Evolutionary conservation across 805 yeast species (phyloP).

Genomic region (Metschnikowia henanensis): DNA sequence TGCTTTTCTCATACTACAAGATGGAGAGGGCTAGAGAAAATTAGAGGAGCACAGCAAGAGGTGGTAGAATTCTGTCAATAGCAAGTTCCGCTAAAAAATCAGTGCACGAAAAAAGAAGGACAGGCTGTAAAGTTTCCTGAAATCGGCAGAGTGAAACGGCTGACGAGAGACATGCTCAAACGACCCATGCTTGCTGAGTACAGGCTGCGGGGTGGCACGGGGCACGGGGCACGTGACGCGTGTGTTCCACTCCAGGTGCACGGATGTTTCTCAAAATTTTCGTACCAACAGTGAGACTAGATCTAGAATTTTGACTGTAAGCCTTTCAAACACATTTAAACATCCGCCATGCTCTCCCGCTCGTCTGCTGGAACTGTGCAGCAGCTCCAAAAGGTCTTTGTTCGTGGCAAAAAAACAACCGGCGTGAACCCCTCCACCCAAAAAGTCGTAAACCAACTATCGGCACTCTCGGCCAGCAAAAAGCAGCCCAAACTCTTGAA

Average conservation of each 20-base stretch:
- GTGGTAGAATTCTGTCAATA: too few relatives aligned
- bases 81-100: too few relatives aligned
- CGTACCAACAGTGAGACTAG: not conserved
- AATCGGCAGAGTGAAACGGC: too few relatives aligned
- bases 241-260: too few relatives aligned
- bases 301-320: not conserved
- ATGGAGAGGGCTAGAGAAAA: too few relatives aligned
- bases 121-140: too few relatives aligned
- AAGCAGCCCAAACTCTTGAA: slow-evolving; percentile 84
- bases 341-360: slow-evolving; percentile 4
- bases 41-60: too few relatives aligned
- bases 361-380: slow-evolving; percentile 1
- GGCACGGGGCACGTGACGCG: not conserved
- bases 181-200: not conserved
- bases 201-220: not conserved
- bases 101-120: too few relatives aligned
- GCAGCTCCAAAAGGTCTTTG: slow-evolving; percentile 18
- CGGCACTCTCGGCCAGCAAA: slow-evolving; percentile 83
- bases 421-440: slow-evolving; percentile 39
- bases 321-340: not conserved
- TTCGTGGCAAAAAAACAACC: slow-evolving; percentile 32
- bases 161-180: too few relatives aligned
- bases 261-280: not conserved
- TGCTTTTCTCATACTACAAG: slow-evolving; percentile 1
- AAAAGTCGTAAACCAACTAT: slow-evolving; percentile 55